A percentile compares a stretch with the other conserved stretches of the same genome.
These are phyloP conservation scores for Cystobasidium tubakii DNA, from an alignment of 768 basidiomycete genomes.

Conservation along the genomic window DNA sequence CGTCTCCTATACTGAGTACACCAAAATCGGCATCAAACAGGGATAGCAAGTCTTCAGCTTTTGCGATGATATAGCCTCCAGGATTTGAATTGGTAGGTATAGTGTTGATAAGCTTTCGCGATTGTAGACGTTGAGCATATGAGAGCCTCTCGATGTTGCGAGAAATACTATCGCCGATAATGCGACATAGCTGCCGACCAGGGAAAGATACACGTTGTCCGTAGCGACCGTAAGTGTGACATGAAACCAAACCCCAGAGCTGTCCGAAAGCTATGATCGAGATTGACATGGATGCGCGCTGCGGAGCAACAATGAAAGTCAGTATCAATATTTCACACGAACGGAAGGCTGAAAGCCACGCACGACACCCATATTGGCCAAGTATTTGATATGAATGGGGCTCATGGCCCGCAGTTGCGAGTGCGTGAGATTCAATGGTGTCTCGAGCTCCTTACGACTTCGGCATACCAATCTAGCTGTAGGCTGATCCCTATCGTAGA, in stretches of 20 bases:
- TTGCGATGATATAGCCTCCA: slow-evolving; percentile 63
- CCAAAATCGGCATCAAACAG: slow-evolving; percentile 75
- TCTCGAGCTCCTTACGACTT: slow-evolving; percentile 60
- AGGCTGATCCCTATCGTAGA: slow-evolving; percentile 67
- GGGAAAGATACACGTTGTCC: slow-evolving; percentile 85
- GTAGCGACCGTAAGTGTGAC: slow-evolving; percentile 67
- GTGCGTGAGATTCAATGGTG: slow-evolving; percentile 74
- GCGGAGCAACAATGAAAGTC: slow-evolving; percentile 44
- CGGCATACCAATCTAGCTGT: slow-evolving; percentile 69
- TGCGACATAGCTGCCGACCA: slow-evolving; percentile 71
- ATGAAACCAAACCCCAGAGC: slow-evolving; percentile 72
- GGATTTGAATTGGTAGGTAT: slow-evolving; percentile 64
- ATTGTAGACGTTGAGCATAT: slow-evolving; percentile 68
- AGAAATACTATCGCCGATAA: slow-evolving; percentile 72
- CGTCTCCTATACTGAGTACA: slow-evolving; percentile 55
- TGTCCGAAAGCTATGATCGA: slow-evolving; percentile 72
- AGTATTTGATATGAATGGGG: slow-evolving; percentile 72
- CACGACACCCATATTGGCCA: slow-evolving; percentile 47
- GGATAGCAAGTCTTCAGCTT: slow-evolving; percentile 69
- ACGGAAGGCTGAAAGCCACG: background rate
- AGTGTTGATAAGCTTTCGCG: slow-evolving; percentile 71
- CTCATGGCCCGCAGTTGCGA: slow-evolving; percentile 80
- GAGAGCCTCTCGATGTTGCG: slow-evolving; percentile 71
- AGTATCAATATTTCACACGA: background rate
- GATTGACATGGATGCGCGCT: slow-evolving; percentile 78